Percentiles rank a stretch among this genome's conserved stretches.
Evolutionary conservation across 805 yeast species (phyloP).

Genomic region (Hanseniaspora thailandica): DNA sequence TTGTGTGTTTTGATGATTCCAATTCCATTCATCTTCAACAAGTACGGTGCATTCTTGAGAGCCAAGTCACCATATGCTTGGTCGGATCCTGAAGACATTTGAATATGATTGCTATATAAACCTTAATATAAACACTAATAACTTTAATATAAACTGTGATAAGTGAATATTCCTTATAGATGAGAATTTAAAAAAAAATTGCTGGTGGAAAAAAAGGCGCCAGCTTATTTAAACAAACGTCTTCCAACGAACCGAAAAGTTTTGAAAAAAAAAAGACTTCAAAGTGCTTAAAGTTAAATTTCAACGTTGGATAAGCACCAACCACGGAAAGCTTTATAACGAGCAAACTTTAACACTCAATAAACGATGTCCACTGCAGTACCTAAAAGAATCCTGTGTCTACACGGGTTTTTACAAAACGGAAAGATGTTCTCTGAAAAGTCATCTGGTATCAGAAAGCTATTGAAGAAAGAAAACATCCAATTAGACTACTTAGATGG

Average conservation of each 20-base stretch:
- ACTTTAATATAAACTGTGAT: too few species aligned
- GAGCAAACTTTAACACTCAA: neutral
- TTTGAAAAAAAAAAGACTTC: neutral
- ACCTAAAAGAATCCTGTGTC: conserved; percentile 50
- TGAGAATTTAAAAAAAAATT: too few species aligned
- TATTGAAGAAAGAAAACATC: conserved; percentile 49
- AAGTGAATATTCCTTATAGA: too few species aligned
- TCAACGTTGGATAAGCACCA: neutral
- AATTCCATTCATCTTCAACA: conserved; percentile 44
- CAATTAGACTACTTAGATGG: conserved; percentile 71
- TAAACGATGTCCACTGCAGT: conserved; percentile 2
- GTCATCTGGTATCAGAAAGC: conserved; percentile 77
- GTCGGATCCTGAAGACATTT: conserved; percentile 21
- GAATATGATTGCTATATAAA: too few species aligned
- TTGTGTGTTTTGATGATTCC: conserved; percentile 40
- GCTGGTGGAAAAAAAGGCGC: too few species aligned
- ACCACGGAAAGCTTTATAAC: conserved; percentile 11
- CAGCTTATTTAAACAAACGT: neutral
- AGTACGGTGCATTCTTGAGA: conserved; percentile 36
- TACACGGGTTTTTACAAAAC: conserved; percentile 85
- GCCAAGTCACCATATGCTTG: conserved; percentile 39
- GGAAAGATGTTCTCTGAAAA: conserved; percentile 76
- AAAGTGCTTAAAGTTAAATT: neutral
- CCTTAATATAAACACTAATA: too few species aligned
- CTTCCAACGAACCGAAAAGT: neutral